Conservation (phyloP, 2,329 filamentous ascomycete genomes). For the Hysterium pulicare region DNA sequence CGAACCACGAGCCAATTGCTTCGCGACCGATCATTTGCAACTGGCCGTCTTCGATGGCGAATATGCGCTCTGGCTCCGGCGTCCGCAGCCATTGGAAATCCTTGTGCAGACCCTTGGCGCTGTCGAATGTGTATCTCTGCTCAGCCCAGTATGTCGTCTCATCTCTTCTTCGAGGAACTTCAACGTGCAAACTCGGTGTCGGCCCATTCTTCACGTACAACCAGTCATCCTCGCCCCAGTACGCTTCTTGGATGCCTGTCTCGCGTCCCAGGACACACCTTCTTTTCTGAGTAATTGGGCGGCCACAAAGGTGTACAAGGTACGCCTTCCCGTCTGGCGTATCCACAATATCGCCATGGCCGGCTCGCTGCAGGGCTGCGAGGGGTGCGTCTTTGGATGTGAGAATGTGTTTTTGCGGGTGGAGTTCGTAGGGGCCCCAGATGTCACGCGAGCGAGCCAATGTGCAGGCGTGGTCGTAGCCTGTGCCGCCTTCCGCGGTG, state of each 20-base stretch:
- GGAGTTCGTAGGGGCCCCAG: slow-evolving; percentile 42
- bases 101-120: slow-evolving; percentile 45
- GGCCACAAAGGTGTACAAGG: slow-evolving; percentile 32
- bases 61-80: slow-evolving; percentile 48
- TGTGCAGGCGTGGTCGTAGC: slow-evolving; percentile 38
- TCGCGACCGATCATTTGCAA: slow-evolving; percentile 56
- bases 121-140: slow-evolving; percentile 47
- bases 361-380: slow-evolving; percentile 31
- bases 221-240: slow-evolving; percentile 61
- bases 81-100: slow-evolving; percentile 58
- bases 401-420: slow-evolving; percentile 41
- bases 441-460: slow-evolving; percentile 38
- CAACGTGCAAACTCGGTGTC: slow-evolving; percentile 40
- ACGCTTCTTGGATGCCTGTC: slow-evolving; percentile 54
- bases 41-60: slow-evolving; percentile 41
- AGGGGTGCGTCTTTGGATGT: slow-evolving; percentile 36
- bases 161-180: slow-evolving; percentile 26
- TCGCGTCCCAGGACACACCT: slow-evolving; percentile 37
- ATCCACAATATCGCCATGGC: slow-evolving; percentile 38
- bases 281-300: slow-evolving; percentile 29
- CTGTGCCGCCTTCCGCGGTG: slow-evolving; percentile 39
- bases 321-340: slow-evolving; percentile 31
- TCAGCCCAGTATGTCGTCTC: slow-evolving; percentile 37
- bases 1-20: slow-evolving; percentile 46
- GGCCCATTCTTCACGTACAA: slow-evolving; percentile 59